phyloP scores from a whole-genome alignment of 1,139 yeast genomes.

The Taiozyma sp. region DNA sequence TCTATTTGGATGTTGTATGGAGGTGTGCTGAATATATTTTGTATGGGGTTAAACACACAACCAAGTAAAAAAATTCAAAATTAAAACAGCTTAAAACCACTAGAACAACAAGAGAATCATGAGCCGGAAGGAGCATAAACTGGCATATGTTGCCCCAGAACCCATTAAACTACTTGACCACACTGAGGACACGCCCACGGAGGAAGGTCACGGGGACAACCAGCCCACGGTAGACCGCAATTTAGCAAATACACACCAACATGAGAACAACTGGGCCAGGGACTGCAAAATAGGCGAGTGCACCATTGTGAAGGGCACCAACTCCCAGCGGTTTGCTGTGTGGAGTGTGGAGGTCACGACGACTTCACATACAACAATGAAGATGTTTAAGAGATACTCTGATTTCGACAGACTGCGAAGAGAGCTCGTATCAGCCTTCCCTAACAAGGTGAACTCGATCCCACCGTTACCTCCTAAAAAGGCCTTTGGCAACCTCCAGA shows the following conservation, averaged over 20 bases:
- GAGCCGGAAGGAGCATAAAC: slow-evolving; percentile 4
- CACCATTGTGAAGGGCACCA: slow-evolving; percentile 33
- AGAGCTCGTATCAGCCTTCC: slow-evolving; percentile 36
- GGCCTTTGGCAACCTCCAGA: slow-evolving; percentile 43
- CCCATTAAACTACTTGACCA: slow-evolving; percentile 27
- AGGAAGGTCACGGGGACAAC: background rate
- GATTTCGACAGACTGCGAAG: slow-evolving; percentile 53
- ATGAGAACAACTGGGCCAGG: slow-evolving; percentile 29
- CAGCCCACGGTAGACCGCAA: background rate
- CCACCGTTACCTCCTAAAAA: slow-evolving; percentile 70
- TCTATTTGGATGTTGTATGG: background rate
- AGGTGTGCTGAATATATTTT: too few relatives aligned
- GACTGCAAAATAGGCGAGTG: slow-evolving; percentile 36
- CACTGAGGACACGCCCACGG: background rate
- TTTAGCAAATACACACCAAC: background rate
- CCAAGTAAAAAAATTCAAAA: background rate
- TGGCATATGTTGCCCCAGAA: slow-evolving; percentile 24
- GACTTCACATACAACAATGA: slow-evolving; percentile 36
- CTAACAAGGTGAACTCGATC: slow-evolving; percentile 34
- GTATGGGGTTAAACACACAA: background rate
- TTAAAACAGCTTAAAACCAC: background rate
- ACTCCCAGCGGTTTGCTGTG: slow-evolving; percentile 33
- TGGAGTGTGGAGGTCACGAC: slow-evolving; percentile 35
- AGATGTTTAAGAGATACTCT: slow-evolving; percentile 56
- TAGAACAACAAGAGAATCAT: background rate